Percentiles rank a stretch among this genome's conserved stretches.
Evolutionary conservation across 2,329 filamentous ascomycete species (phyloP).

Genomic region (Trichoderma endophyticum): DNA sequence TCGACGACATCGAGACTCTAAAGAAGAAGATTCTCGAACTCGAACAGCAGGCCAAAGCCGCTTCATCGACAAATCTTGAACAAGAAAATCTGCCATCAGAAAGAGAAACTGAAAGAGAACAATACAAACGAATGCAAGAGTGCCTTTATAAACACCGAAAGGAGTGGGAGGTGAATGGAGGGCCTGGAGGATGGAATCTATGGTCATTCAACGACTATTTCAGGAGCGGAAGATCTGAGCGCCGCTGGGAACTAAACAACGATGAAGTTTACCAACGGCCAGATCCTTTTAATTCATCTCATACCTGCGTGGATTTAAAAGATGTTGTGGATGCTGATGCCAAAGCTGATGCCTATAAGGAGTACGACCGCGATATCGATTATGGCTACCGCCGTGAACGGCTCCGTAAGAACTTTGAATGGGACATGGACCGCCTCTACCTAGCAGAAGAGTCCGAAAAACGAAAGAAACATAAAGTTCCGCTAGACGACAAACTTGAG

Average conservation of each 20-base stretch:
- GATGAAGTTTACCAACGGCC: not conserved
- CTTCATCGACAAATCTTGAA: not conserved
- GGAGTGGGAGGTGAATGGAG: not conserved
- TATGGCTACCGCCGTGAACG: conserved; percentile 13
- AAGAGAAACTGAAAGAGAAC: not conserved
- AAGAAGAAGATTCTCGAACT: not conserved
- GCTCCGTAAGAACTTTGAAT: conserved; percentile 18
- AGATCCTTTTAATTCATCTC: not conserved
- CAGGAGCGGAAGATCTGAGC: not conserved
- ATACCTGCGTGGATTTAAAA: not conserved
- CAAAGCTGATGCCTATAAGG: not conserved
- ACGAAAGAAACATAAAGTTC: not conserved
- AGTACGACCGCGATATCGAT: conserved; percentile 7
- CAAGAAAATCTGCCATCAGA: not conserved
- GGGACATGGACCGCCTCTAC: conserved; percentile 21
- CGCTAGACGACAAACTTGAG: not conserved
- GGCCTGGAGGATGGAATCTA: not conserved
- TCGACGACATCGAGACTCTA: not conserved
- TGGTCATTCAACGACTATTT: not conserved
- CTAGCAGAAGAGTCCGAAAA: not conserved
- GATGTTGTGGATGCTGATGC: not conserved
- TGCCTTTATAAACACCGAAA: conserved; percentile 5
- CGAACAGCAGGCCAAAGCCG: not conserved
- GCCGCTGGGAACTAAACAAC: not conserved
- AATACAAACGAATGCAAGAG: conserved; percentile 1